phyloP scores from a whole-genome alignment of 371 early-diverging fungal species.

The Chytridium lagenaria region DNA sequence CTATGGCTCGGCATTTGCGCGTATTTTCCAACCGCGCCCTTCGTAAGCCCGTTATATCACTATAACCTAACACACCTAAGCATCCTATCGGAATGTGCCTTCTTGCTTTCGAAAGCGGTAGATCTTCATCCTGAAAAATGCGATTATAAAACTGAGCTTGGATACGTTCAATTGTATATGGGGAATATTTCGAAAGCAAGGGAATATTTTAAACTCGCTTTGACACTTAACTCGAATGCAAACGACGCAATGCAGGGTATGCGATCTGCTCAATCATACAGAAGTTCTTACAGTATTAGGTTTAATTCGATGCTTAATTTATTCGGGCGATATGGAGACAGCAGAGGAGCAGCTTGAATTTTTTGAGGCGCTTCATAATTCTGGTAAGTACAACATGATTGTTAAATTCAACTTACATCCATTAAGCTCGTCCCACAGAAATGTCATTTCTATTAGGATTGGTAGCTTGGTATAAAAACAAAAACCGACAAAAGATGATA shows the following conservation, averaged over 20 bases:
- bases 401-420: background rate
- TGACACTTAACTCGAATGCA: conserved; percentile 46
- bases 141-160: conserved; percentile 49
- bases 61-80: conserved; percentile 25
- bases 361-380: conserved; percentile 48
- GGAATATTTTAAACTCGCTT: conserved; percentile 38
- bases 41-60: conserved; percentile 15
- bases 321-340: conserved; percentile 38
- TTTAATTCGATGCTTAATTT: conserved; percentile 50
- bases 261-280: no score
- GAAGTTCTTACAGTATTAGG: no score
- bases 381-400: conserved; percentile 4
- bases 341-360: conserved; percentile 59
- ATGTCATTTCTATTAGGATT: conserved; percentile 47
- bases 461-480: conserved; percentile 43
- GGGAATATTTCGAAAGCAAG: conserved; percentile 43
- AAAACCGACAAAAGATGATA: conserved; percentile 35
- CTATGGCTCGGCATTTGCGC: conserved; percentile 38
- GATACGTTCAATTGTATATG: conserved; percentile 41
- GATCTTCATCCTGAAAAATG: conserved; percentile 38
- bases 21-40: conserved; percentile 35
- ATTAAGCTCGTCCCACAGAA: conserved; percentile 40
- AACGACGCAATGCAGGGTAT: no score
- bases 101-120: conserved; percentile 40
- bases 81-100: conserved; percentile 42